Evolutionary conservation across 345 rosid genomes (phyloP).

Genomic region (Bretschneidera sinensis): DNA sequence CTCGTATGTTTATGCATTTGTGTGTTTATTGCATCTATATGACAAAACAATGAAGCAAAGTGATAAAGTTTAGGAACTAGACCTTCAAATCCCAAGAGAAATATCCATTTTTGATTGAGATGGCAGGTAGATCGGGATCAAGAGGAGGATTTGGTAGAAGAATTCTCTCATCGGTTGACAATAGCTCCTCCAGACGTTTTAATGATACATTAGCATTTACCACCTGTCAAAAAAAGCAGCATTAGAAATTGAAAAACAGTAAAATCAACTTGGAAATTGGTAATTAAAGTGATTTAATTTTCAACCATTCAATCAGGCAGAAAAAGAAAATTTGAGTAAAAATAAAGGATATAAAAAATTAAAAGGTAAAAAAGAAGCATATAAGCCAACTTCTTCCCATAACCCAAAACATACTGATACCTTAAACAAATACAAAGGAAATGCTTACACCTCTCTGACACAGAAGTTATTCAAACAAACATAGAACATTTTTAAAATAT

Average conservation of each 20-base stretch:
- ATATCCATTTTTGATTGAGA: slow-evolving; percentile 76
- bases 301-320: slow-evolving; percentile 6
- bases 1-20: background rate
- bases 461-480: too few species aligned
- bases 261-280: too few species aligned
- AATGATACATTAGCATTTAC: slow-evolving; percentile 96
- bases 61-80: background rate
- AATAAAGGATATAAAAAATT: too few species aligned
- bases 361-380: too few species aligned
- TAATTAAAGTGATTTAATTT: background rate
- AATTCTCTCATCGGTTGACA: slow-evolving; percentile 84
- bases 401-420: too few species aligned
- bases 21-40: background rate
- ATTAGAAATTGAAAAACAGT: slow-evolving; percentile 18
- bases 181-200: slow-evolving; percentile 88
- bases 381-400: too few species aligned
- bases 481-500: too few species aligned
- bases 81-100: slow-evolving; percentile 99
- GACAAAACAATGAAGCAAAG: background rate
- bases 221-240: slow-evolving; percentile 39
- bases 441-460: too few species aligned
- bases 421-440: too few species aligned
- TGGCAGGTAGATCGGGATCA: slow-evolving; percentile 64
- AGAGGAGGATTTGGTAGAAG: slow-evolving; percentile 90
- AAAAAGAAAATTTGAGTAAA: background rate